A percentile compares a stretch with the other conserved stretches of the same genome.
Evolutionary conservation across 2,329 filamentous ascomycete species (phyloP).

Genomic region (Ascochyta rabiei): DNA sequence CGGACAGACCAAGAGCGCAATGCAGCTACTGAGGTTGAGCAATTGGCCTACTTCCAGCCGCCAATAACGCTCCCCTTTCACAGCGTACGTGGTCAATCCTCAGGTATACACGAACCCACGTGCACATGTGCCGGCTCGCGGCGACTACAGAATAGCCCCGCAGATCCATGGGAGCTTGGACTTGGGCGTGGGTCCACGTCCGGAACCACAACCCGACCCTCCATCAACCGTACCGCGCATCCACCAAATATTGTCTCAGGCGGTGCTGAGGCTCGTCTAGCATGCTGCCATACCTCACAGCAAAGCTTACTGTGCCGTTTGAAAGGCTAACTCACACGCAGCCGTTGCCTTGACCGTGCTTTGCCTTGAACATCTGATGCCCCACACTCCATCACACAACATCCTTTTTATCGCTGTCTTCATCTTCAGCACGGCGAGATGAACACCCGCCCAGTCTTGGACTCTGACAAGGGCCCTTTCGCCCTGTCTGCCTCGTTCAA

Average conservation of each 20-base stretch:
- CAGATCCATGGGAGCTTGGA: slow-evolving; percentile 15
- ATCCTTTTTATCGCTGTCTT: background rate
- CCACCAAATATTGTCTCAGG: slow-evolving; percentile 16
- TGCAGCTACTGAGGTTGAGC: too few species aligned
- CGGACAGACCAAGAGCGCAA: background rate
- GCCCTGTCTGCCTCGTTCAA: slow-evolving; percentile 89
- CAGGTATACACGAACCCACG: slow-evolving; percentile 2
- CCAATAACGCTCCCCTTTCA: too few species aligned
- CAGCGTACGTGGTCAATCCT: background rate
- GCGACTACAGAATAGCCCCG: slow-evolving; percentile 5
- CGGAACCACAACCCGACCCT: background rate
- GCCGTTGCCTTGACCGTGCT: slow-evolving; percentile 13
- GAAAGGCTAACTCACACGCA: slow-evolving; percentile 17
- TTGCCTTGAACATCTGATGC: slow-evolving; percentile 19
- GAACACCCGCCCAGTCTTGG: slow-evolving; percentile 88
- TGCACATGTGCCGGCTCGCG: background rate
- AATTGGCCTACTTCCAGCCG: too few species aligned
- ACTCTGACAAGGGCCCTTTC: slow-evolving; percentile 73
- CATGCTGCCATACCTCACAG: slow-evolving; percentile 25
- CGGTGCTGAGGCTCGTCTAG: slow-evolving; percentile 27
- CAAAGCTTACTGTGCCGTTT: slow-evolving; percentile 21
- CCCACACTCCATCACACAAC: slow-evolving; percentile 11
- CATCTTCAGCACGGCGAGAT: slow-evolving; percentile 56
- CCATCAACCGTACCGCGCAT: slow-evolving; percentile 6
- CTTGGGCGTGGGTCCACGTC: slow-evolving; percentile 7